Conservation (phyloP, 2,329 filamentous ascomycete species). For the Septoria petroselini region DNA sequence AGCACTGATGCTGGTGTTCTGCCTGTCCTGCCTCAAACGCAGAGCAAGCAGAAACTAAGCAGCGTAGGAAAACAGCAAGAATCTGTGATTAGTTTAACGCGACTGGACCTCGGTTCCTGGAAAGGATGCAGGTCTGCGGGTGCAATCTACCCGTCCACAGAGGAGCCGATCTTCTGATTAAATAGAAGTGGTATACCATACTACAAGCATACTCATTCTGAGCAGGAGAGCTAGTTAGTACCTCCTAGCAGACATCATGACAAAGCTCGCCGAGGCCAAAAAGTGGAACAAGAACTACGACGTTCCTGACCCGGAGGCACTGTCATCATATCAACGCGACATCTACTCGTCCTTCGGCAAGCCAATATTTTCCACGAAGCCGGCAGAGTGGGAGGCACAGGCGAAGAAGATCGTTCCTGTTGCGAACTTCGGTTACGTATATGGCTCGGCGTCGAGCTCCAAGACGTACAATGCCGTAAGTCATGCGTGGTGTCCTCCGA, state of each 20-base stretch:
- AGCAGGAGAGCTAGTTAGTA: too few relatives aligned
- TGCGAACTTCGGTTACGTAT: conserved; percentile 43
- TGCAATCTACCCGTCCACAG: not conserved
- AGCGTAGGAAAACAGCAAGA: too few relatives aligned
- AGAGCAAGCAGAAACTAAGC: too few relatives aligned
- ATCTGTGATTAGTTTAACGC: too few relatives aligned
- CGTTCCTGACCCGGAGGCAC: conserved; percentile 39
- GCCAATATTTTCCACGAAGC: conserved; percentile 43
- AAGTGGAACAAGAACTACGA: conserved; percentile 28
- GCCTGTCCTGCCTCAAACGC: too few relatives aligned
- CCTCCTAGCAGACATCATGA: conserved; percentile 14
- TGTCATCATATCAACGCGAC: conserved; percentile 33
- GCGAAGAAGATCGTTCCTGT: conserved; percentile 37
- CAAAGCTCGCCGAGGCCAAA: conserved; percentile 21
- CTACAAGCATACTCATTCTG: too few relatives aligned
- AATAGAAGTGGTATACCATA: too few relatives aligned
- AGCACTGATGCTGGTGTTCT: too few relatives aligned
- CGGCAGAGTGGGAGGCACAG: conserved; percentile 41
- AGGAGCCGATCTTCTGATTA: too few relatives aligned
- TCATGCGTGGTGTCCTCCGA: not conserved
- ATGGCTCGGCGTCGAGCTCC: conserved; percentile 40
- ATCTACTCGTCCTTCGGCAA: conserved; percentile 40
- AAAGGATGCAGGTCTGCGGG: not conserved
- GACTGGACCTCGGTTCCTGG: conserved; percentile 9
- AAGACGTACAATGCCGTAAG: conserved; percentile 35